Percentiles rank a stretch among this genome's conserved stretches.
phyloP scores from a whole-genome alignment of 225 moss, liverwort and hornwort species.

The Neckera pumila region DNA sequence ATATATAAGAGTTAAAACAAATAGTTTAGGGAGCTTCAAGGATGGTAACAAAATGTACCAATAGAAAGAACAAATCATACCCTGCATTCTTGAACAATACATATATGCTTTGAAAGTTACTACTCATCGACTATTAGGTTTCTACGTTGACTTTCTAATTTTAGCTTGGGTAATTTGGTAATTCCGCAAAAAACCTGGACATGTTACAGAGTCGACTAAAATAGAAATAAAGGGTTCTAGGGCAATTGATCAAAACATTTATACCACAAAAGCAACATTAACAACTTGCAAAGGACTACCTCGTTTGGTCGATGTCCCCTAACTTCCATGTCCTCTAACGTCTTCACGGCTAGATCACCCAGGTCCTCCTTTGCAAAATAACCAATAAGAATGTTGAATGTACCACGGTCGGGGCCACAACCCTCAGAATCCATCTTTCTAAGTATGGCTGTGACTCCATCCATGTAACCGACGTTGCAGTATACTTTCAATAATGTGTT shows the following conservation, averaged over 20 bases:
- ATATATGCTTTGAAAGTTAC: not conserved
- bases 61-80: not conserved
- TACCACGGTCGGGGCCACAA: constrained; percentile 67
- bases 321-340: constrained; percentile 73
- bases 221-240: not conserved
- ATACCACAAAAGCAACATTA: not conserved
- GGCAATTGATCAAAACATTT: not conserved
- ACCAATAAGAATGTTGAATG: constrained; percentile 72
- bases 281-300: constrained; percentile 17
- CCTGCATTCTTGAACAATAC: not conserved
- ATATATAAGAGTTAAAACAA: not conserved
- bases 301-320: constrained; percentile 73
- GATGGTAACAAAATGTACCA: not conserved
- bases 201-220: not conserved
- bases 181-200: not conserved
- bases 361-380: constrained; percentile 74
- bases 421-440: constrained; percentile 61
- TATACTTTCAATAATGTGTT: constrained; percentile 76
- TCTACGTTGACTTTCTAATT: not conserved
- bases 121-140: not conserved
- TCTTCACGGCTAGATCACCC: constrained; percentile 50
- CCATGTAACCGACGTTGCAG: constrained; percentile 58
- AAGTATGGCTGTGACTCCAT: constrained; percentile 55
- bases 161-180: not conserved
- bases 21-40: not conserved